Conservation (phyloP, 148 eudicot genomes). For the Cornus florida region DNA sequence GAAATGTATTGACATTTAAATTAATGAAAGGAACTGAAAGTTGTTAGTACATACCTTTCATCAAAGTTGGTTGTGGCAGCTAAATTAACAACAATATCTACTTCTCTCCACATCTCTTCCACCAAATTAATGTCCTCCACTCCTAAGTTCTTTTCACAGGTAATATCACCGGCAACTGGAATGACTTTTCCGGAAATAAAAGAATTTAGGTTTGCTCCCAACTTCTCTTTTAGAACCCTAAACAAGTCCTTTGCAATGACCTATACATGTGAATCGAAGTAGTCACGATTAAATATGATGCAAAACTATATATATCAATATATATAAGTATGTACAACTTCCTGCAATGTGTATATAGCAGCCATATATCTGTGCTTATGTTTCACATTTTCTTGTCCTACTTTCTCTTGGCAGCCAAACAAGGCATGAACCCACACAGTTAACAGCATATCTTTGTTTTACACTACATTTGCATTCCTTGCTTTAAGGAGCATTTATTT, state of each 20-base stretch:
- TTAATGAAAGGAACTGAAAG: not conserved
- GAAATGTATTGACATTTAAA: not conserved
- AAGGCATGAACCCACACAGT: too few relatives aligned
- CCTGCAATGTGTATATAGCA: not conserved
- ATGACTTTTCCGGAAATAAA: constrained; percentile 52
- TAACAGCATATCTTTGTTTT: too few relatives aligned
- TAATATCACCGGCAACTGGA: constrained; percentile 59
- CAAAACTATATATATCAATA: not conserved
- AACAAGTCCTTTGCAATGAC: constrained; percentile 62
- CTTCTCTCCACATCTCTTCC: constrained; percentile 35
- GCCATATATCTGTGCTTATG: too few relatives aligned
- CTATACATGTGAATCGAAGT: constrained; percentile 20
- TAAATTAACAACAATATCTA: constrained; percentile 62
- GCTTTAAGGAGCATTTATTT: too few relatives aligned
- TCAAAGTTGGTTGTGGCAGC: constrained; percentile 78
- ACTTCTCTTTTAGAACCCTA: constrained; percentile 48
- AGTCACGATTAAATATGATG: not conserved
- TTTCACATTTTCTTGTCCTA: too few relatives aligned
- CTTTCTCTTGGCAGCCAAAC: too few relatives aligned
- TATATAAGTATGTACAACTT: not conserved
- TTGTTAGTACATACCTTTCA: constrained; percentile 48
- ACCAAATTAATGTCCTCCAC: constrained; percentile 42
- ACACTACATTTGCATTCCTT: too few relatives aligned
- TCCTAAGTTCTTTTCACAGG: constrained; percentile 40
- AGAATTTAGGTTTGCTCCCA: constrained; percentile 39